A percentile compares a stretch with the other conserved stretches of the same genome.
Conservation (phyloP, 2,329 filamentous ascomycete species). For the Cercospora brassicicola region DNA sequence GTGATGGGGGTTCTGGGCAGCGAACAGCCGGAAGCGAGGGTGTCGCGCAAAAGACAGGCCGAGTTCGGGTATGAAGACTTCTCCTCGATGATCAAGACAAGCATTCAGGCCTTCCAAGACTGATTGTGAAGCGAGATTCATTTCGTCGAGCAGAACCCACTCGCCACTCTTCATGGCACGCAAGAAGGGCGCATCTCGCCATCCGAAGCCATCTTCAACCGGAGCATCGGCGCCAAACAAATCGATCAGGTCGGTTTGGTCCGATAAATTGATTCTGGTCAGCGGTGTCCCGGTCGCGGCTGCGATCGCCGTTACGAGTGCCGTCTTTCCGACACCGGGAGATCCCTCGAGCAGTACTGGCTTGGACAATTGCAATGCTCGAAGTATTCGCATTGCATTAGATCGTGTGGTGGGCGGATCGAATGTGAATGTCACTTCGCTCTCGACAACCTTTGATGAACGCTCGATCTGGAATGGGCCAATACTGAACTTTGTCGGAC, state of each 20-base stretch:
- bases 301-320: constrained; percentile 81
- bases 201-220: constrained; percentile 91
- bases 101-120: constrained; percentile 95
- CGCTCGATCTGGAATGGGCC: constrained; percentile 69
- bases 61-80: constrained; percentile 92
- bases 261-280: constrained; percentile 93
- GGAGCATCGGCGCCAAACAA: constrained; percentile 96
- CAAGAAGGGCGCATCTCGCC: constrained; percentile 92
- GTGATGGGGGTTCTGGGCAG: constrained; percentile 95
- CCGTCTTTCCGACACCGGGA: constrained; percentile 97
- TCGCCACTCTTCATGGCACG: constrained; percentile 95
- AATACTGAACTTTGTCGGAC: constrained; percentile 60
- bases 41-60: constrained; percentile 92
- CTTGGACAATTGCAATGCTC: constrained; percentile 83
- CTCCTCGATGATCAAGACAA: constrained; percentile 91
- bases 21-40: constrained; percentile 87
- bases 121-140: constrained; percentile 97
- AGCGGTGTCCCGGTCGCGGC: constrained; percentile 75
- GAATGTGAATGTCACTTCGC: constrained; percentile 69
- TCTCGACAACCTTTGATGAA: neutral
- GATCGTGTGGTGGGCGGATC: constrained; percentile 84
- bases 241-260: constrained; percentile 97
- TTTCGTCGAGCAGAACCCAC: constrained; percentile 96
- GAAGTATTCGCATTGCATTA: constrained; percentile 87
- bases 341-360: constrained; percentile 94